Base-by-base conservation (phyloP, 495 filamentous ascomycete species). In the Neurospora sublineolata region DNA sequence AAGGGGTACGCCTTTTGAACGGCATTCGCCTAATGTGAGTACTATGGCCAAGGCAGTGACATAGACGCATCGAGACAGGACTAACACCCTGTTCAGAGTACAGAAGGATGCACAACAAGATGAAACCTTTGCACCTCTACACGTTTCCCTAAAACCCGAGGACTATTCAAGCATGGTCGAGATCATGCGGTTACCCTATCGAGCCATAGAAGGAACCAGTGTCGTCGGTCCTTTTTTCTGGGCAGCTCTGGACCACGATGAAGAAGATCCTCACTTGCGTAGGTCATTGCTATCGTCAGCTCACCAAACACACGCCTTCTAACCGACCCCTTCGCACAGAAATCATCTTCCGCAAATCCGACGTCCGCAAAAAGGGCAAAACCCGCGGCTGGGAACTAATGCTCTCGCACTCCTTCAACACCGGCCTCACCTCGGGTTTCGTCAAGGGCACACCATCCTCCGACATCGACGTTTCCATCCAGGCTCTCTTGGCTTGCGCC, bases 321-420 rank as follows among this genome's bases (percentile, higher is more conserved):
- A 52, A 11, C 39, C 70, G n/a, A 4, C n/a, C 10, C 1, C 38
- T 3, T 23, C 7, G 71, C 9, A 38, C 37, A 86, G 83, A 88
- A 75, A 84, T 88, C 73, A 82, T 87, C 37, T 86, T 83, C 75
- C 82, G 86, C 52, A 88, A 88, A 78, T 84, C 82, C 40, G 86
- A 88, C 72, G 86, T 88, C 23, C 81, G 85, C 20, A 88, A 88
- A 71, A 87, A 86, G 76, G 86, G 85, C n/a, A 78, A 78, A 46
- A 88, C 86, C 23, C 81, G 86, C 30, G 86, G 86, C 20, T 88
- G 86, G 86, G 86, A 88, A 74, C 77, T 88, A 12, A 86, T 85
- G 81, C 81, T 88, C n/a, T 86, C 84, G 6, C 85, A 88, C 71
- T 83, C 83, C 23, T 83, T 86, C 72, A 80, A 78, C 10, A 83